Evolutionary conservation across 768 basidiomycete genomes (phyloP), one percentile per base, ranked within the genome.

Genomic region (Phylloporus sp.): DNA sequence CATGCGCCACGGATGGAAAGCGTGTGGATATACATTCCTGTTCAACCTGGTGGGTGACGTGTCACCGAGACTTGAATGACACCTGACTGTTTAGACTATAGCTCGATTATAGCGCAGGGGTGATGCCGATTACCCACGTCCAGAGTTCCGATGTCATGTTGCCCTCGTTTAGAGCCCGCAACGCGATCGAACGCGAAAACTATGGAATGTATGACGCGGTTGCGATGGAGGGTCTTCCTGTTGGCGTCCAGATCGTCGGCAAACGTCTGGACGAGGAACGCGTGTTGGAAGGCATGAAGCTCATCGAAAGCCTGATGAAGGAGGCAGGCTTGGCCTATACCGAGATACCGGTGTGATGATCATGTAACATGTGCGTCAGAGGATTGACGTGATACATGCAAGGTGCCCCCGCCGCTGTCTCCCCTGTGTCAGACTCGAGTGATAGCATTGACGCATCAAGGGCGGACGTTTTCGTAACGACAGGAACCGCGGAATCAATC

Each of bases 1-100:
- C 4, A 78, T 76, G 58, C 76, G 76, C 53, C 76, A 77, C n/a
- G 77, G 78, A 15, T 72, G 81, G 59, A 75, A 79, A 67, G 80
- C 81, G 39, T 80, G 80, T 8, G 79, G 78, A 7, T 86, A 85
- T 61, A 81, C 84, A 0, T 80, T 82, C 59, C 59, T 88, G 28
- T 89, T 84, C 69, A 88, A 84, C 53, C 56, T 88, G 59, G 85
- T 85, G 40, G 48, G 77, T 62, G 11, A 32, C 4, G 31, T 1
- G 28, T 22, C 23, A n/a, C 39, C 23, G 11, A n/a, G 40, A 4
- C 8, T 18, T 18, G 9, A 5, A 6, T 6, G 39, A 27, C 35
- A 12, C 13, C 24, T 31, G 5, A 3, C 5, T 7, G 39, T 13
- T 5, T 34, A 4, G 36, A 10, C 16, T 8, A 8, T 34, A 76